Evolutionary conservation across 2,329 filamentous ascomycete genomes (phyloP).

Genomic region (Cladosporium sp.): DNA sequence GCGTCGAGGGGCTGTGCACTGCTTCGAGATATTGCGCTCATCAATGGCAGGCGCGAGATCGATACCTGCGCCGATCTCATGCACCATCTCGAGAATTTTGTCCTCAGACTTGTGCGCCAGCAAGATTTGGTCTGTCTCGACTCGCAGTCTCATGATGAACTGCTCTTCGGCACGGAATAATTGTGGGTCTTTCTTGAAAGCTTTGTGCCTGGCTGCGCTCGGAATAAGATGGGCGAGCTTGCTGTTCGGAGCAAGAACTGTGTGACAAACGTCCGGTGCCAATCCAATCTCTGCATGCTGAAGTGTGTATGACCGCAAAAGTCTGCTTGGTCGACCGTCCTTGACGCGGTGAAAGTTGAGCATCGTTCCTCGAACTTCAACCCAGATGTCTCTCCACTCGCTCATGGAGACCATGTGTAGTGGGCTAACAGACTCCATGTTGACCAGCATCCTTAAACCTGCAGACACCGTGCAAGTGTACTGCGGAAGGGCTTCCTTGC

Average conservation of each 20-base stretch:
- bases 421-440: constrained; percentile 37
- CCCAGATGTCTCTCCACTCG: constrained; percentile 52
- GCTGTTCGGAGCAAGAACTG: constrained; percentile 44
- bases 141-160: constrained; percentile 69
- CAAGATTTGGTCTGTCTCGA: constrained; percentile 73
- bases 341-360: constrained; percentile 66
- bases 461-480: constrained; percentile 37
- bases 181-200: constrained; percentile 48
- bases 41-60: constrained; percentile 70
- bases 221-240: constrained; percentile 49
- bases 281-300: constrained; percentile 75
- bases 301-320: constrained; percentile 69
- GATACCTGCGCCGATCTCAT: constrained; percentile 69
- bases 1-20: constrained; percentile 49
- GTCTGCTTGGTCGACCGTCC: constrained; percentile 53
- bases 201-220: constrained; percentile 38
- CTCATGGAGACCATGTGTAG: constrained; percentile 31
- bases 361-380: constrained; percentile 66
- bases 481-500: constrained; percentile 32
- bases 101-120: constrained; percentile 65
- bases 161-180: constrained; percentile 48
- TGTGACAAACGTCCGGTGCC: constrained; percentile 70
- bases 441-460: constrained; percentile 35
- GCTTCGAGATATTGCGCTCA: constrained; percentile 56
- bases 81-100: constrained; percentile 68